These are phyloP conservation scores for Septoria petroselini DNA, from an alignment of 2,329 filamentous ascomycete species.

Conservation along the genomic window DNA sequence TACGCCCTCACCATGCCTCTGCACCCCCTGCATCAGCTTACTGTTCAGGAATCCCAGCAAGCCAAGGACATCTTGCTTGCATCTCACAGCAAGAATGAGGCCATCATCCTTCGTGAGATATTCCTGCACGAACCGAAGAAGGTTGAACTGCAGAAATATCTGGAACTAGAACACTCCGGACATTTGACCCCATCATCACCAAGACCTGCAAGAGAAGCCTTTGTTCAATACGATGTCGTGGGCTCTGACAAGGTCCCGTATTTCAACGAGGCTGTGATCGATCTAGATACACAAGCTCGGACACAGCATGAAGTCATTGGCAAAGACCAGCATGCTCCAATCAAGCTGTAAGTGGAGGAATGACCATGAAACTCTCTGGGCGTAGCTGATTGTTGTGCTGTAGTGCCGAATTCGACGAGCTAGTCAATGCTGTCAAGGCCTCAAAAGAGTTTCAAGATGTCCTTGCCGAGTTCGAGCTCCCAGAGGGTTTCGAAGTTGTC, in stretches of 20 bases:
- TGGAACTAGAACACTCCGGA: conserved; percentile 33
- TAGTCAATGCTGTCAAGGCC: conserved; percentile 50
- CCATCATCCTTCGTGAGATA: conserved; percentile 32
- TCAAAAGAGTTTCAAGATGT: conserved; percentile 40
- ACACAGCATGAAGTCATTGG: conserved; percentile 34
- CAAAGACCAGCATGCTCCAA: conserved; percentile 31
- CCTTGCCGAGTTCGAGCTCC: conserved; percentile 34
- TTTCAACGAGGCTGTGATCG: conserved; percentile 54
- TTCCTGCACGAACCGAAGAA: conserved; percentile 36
- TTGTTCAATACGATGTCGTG: conserved; percentile 57
- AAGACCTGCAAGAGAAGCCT: conserved; percentile 46
- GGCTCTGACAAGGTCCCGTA: conserved; percentile 50
- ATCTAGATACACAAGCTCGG: conserved; percentile 27
- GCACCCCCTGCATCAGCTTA: conserved; percentile 27
- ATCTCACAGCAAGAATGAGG: conserved; percentile 26
- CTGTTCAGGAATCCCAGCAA: conserved; percentile 24
- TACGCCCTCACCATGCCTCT: conserved; percentile 12
- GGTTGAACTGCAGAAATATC: conserved; percentile 30
- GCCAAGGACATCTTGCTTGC: conserved; percentile 28
- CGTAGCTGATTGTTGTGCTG: conserved; percentile 27
- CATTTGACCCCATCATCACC: conserved; percentile 24
- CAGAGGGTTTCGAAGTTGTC: conserved; percentile 32
- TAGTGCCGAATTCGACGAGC: conserved; percentile 45
- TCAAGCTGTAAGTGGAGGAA: conserved; percentile 29
- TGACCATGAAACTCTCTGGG: neutral